Conservation (phyloP, 257 asterid genomes). For the Dorcoceras hygrometricum region DNA sequence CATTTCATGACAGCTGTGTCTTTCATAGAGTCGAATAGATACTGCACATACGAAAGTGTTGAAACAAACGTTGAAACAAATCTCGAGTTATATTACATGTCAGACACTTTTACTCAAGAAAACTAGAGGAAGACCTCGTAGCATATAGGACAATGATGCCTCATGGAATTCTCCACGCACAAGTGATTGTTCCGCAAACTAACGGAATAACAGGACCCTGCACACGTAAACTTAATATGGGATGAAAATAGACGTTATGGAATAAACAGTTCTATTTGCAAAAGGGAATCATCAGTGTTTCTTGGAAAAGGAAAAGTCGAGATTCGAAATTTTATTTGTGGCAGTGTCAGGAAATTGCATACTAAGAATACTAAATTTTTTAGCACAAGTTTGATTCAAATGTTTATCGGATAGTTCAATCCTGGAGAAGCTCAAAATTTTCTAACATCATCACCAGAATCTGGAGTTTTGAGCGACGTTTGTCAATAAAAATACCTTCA, state of each 20-base stretch:
- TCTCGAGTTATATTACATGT: too few relatives aligned
- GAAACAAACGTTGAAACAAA: too few relatives aligned
- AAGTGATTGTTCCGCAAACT: constrained; percentile 62
- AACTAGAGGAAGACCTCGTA: constrained; percentile 57
- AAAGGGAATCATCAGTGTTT: neutral
- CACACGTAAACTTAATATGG: constrained; percentile 9
- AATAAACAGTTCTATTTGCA: too few relatives aligned
- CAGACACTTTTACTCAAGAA: too few relatives aligned
- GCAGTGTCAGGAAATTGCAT: too few relatives aligned
- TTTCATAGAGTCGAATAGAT: constrained; percentile 83
- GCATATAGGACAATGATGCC: constrained; percentile 97
- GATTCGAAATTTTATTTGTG: neutral
- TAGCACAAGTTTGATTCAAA: too few relatives aligned
- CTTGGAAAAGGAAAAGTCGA: neutral
- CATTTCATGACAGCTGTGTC: constrained; percentile 90
- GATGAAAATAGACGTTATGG: neutral
- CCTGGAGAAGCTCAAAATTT: too few relatives aligned
- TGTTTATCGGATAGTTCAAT: too few relatives aligned
- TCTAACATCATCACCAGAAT: too few relatives aligned
- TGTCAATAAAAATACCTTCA: too few relatives aligned
- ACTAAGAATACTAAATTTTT: too few relatives aligned
- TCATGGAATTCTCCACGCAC: constrained; percentile 91
- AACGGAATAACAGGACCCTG: constrained; percentile 83
- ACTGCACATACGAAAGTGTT: constrained; percentile 40
- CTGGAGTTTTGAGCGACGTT: too few relatives aligned